Base-by-base conservation (phyloP, 768 basidiomycete species). In the Pisolithus microcarpus region DNA sequence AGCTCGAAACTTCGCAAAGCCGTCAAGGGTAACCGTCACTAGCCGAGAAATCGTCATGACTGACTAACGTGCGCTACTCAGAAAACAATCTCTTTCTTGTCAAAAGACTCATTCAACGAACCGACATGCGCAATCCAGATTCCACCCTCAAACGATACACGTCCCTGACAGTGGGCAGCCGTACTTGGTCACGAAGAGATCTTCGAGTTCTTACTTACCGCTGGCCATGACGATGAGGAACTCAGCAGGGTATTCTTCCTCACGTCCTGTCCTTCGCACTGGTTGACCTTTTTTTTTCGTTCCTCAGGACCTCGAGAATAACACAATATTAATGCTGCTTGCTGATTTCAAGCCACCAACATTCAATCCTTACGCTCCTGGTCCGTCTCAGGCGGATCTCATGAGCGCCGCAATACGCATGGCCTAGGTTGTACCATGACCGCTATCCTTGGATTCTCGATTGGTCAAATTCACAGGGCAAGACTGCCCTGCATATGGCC, bases 51-150 rank as follows among this genome's bases (percentile, higher is more conserved):
- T 46, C 24, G 23, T 54, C 31, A 7, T 39, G 24, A 31, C 52
- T 67, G 38, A 56, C 59, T 42, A 54, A 61, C 26, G 58, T 62
- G 39, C 51, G 36, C 63, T 15, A 18, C 16, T 21, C 34, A 97
- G 94, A 95, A 72, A 94, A 95, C 72, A 95, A 95, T 70, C 81
- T 96, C 57, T 86, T 93, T 59, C 82, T 95, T 54, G 90, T 96
- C 62, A 87, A 84, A 71, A 80, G 94, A 34, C 83, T 97, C 57
- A 76, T 91, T 49, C 82, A 88, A 66, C 73, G 86, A 59, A 85
- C 85, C 8, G 92, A 96, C 61, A 82, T 96, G 75, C 82, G 94
- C 19, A 97, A 97, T 69, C 83, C 91, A 8, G 94, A 97, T 69
- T 75, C 84, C 10, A 77, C 76, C 15, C 72, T 80, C 21, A 79